phyloP scores from a whole-genome alignment of 148 eudicot genomes.

The Rhododendron kiyosumense region DNA sequence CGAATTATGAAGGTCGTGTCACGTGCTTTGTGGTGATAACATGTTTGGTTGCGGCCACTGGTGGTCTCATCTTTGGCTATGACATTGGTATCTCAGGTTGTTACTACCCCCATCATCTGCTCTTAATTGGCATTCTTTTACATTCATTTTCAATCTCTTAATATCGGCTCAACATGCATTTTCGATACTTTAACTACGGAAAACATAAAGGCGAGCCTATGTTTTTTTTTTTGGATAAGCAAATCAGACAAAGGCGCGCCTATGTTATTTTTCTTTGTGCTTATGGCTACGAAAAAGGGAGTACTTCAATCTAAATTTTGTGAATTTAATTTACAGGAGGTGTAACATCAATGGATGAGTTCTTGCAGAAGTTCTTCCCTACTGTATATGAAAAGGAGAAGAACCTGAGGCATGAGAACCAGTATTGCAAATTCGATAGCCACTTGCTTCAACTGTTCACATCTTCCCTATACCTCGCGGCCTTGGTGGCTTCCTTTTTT shows the following conservation, averaged over 20 bases:
- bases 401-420: neutral
- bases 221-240: too few relatives aligned
- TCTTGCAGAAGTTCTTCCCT: slow-evolving; percentile 26
- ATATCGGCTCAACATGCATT: neutral
- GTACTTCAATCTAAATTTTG: too few relatives aligned
- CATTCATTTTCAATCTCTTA: neutral
- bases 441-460: slow-evolving; percentile 22
- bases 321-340: slow-evolving; percentile 17
- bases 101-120: neutral
- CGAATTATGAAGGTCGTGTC: slow-evolving; percentile 10
- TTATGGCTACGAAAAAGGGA: neutral
- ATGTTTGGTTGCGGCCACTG: slow-evolving; percentile 21
- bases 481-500: slow-evolving; percentile 29
- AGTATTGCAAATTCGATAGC: slow-evolving; percentile 32
- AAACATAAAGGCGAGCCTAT: neutral
- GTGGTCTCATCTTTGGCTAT: slow-evolving; percentile 24
- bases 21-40: slow-evolving; percentile 13
- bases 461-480: slow-evolving; percentile 35
- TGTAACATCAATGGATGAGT: slow-evolving; percentile 27
- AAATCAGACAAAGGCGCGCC: neutral
- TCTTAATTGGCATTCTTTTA: neutral
- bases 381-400: slow-evolving; percentile 13
- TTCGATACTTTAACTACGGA: neutral
- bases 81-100: slow-evolving; percentile 23
- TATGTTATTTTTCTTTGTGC: neutral